Evolutionary conservation across 352 stramenopile genomes (phyloP).

Genomic region (Phytophthora cactorum): DNA sequence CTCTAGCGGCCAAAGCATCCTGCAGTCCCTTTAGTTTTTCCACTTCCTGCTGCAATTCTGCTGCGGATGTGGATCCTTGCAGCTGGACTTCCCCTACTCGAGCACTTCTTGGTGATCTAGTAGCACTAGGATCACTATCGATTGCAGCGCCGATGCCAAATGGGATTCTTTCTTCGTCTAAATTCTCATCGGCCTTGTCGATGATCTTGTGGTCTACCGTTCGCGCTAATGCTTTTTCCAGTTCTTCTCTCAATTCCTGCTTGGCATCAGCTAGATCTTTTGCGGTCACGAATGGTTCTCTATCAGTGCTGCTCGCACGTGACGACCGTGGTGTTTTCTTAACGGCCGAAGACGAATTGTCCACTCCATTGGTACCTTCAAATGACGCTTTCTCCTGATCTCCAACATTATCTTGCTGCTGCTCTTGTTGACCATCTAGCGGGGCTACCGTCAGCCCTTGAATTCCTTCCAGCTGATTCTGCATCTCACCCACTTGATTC

Average conservation of each 20-base stretch:
- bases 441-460: slow-evolving; percentile 16
- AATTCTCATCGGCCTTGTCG: slow-evolving; percentile 27
- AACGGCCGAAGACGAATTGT: background rate
- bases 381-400: slow-evolving; percentile 8
- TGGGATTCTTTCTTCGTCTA: slow-evolving; percentile 4
- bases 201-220: slow-evolving; percentile 47
- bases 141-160: background rate
- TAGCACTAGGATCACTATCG: background rate
- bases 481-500: slow-evolving; percentile 53
- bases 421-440: slow-evolving; percentile 22
- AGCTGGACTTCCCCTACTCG: slow-evolving; percentile 19
- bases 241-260: slow-evolving; percentile 49
- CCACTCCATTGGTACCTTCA: slow-evolving; percentile 1
- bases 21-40: slow-evolving; percentile 49
- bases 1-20: slow-evolving; percentile 38
- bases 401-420: slow-evolving; percentile 14
- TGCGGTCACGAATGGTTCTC: slow-evolving; percentile 43
- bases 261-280: slow-evolving; percentile 58
- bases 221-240: slow-evolving; percentile 50
- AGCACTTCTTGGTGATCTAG: slow-evolving; percentile 11
- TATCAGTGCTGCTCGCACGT: slow-evolving; percentile 15
- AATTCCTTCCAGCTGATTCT: slow-evolving; percentile 49
- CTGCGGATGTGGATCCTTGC: slow-evolving; percentile 44
- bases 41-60: slow-evolving; percentile 50
- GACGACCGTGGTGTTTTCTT: slow-evolving; percentile 22